Conservation (phyloP, 2,329 filamentous ascomycete genomes). For the Epichloe uncinata region DNA sequence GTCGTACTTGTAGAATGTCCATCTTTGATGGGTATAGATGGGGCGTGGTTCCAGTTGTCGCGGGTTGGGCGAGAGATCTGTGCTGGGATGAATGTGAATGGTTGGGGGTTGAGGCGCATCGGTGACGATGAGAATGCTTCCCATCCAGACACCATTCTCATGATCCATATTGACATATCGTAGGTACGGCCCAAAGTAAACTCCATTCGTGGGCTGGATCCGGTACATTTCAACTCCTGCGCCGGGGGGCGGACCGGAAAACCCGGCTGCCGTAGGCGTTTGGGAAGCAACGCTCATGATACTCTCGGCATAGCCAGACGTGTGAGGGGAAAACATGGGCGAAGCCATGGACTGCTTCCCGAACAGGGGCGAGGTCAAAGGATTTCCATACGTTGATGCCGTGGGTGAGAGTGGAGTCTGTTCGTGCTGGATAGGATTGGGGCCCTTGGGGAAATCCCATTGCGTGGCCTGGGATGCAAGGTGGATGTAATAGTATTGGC, state of each 20-base stretch:
- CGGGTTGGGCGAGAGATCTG: conserved; percentile 85
- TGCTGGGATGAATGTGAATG: conserved; percentile 84
- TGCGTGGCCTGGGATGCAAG: conserved; percentile 89
- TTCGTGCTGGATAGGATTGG: conserved; percentile 76
- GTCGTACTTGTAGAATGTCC: conserved; percentile 94
- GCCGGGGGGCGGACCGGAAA: conserved; percentile 80
- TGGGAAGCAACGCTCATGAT: conserved; percentile 69
- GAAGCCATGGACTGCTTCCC: conserved; percentile 49
- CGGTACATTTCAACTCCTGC: conserved; percentile 92
- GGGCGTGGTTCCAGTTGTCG: conserved; percentile 69
- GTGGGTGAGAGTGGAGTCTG: conserved; percentile 72
- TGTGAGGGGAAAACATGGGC: conserved; percentile 71
- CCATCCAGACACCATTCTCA: conserved; percentile 79
- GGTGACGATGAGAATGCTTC: conserved; percentile 85
- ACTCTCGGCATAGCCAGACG: conserved; percentile 72
- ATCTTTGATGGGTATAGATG: conserved; percentile 82
- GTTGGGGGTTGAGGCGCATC: conserved; percentile 87
- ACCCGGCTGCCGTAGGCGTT: conserved; percentile 66
- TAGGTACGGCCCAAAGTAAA: conserved; percentile 95
- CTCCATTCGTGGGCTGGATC: conserved; percentile 82
- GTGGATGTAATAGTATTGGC: conserved; percentile 98
- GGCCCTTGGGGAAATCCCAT: conserved; percentile 97
- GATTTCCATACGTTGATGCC: conserved; percentile 62
- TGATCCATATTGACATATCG: conserved; percentile 96
- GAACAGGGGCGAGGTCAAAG: conserved; percentile 54